Evolutionary conservation across 2,329 filamentous ascomycete genomes (phyloP).

Genomic region (Claviceps sp.): DNA sequence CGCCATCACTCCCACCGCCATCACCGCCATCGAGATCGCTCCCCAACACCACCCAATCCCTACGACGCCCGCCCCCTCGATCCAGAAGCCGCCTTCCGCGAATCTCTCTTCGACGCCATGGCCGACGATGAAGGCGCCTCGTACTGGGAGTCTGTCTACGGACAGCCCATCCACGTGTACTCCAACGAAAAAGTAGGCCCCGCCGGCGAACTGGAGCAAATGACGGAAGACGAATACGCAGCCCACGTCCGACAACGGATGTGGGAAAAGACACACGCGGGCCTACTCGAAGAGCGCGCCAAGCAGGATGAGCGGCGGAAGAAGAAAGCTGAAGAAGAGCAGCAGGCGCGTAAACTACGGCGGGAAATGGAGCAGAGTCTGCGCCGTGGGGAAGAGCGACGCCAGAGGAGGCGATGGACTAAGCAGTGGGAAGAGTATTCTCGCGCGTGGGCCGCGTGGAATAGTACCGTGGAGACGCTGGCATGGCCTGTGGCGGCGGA

Average conservation of each 20-base stretch:
- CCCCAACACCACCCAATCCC: constrained; percentile 34
- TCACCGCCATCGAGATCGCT: constrained; percentile 23
- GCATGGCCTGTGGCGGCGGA: constrained; percentile 60
- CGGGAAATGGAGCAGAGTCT: constrained; percentile 58
- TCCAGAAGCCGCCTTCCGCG: constrained; percentile 68
- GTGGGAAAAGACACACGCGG: constrained; percentile 91
- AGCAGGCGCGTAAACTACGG: constrained; percentile 37
- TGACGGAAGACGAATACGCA: constrained; percentile 89
- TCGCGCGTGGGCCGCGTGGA: constrained; percentile 46
- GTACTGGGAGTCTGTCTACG: constrained; percentile 96
- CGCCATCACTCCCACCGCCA: constrained; percentile 11
- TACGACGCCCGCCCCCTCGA: constrained; percentile 38
- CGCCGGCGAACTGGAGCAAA: constrained; percentile 55
- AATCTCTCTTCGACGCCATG: constrained; percentile 92
- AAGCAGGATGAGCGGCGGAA: constrained; percentile 40
- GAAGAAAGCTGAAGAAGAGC: constrained; percentile 38
- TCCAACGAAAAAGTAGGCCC: constrained; percentile 31
- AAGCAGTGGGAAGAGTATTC: constrained; percentile 53
- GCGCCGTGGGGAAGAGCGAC: constrained; percentile 50
- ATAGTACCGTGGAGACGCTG: constrained; percentile 27
- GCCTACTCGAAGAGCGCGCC: constrained; percentile 64
- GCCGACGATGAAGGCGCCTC: constrained; percentile 91
- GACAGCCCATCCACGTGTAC: constrained; percentile 83
- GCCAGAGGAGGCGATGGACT: constrained; percentile 38
- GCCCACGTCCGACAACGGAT: constrained; percentile 73